These are phyloP conservation scores for Phytopythium cucurbitacearum DNA, from an alignment of 352 stramenopile genomes.

Conservation along the genomic window DNA sequence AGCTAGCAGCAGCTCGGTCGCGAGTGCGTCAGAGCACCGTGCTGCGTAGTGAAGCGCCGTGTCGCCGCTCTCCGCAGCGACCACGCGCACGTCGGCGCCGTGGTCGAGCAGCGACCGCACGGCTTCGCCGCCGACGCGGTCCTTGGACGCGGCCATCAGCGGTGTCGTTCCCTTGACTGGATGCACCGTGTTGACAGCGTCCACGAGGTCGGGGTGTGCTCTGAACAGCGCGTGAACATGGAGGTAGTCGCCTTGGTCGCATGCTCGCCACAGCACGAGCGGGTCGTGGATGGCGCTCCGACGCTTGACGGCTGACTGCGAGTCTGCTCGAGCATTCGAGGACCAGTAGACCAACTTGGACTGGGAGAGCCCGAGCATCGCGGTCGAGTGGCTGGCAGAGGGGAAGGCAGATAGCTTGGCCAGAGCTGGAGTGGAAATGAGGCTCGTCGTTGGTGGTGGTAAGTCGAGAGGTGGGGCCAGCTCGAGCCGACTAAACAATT, in stretches of 20 bases:
- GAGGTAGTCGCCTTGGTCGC: not conserved
- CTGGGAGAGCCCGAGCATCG: conserved; percentile 1
- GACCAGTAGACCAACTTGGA: conserved; percentile 1
- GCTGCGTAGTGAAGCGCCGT: conserved; percentile 63
- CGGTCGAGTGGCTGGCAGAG: not conserved
- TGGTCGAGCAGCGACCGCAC: conserved; percentile 47
- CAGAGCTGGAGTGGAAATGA: no score
- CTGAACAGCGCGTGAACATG: not conserved
- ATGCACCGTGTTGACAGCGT: conserved; percentile 20
- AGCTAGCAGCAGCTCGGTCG: conserved; percentile 41
- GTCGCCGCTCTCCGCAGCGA: conserved; percentile 22
- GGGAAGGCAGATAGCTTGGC: not conserved
- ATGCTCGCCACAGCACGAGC: conserved; percentile 1
- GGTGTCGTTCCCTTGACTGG: conserved; percentile 38
- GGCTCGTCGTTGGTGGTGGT: no score
- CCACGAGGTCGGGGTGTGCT: not conserved
- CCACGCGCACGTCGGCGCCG: conserved; percentile 38
- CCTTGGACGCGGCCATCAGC: conserved; percentile 48
- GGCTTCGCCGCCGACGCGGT: conserved; percentile 23
- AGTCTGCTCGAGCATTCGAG: not conserved
- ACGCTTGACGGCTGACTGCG: not conserved
- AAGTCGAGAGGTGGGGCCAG: no score
- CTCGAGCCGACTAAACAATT: no score
- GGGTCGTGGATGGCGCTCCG: not conserved
- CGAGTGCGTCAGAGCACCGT: conserved; percentile 31